These are phyloP conservation scores for Arabidopsis lyrata DNA, from an alignment of 441 rosid species.

Conservation along the genomic window DNA sequence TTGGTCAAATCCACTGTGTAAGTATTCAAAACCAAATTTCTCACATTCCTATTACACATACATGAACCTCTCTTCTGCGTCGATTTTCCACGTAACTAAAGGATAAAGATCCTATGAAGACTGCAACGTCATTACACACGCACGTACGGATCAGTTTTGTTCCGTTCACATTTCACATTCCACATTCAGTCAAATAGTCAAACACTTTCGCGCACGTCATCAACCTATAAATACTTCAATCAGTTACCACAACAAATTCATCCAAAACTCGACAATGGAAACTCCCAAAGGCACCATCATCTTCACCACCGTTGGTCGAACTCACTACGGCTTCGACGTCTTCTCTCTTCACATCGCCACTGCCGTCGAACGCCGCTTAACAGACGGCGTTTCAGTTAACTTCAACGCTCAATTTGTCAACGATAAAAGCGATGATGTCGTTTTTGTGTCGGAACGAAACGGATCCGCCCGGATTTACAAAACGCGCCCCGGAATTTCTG, in stretches of 20 bases:
- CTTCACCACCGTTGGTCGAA: constrained; percentile 73
- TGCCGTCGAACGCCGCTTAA: constrained; percentile 50
- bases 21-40: constrained; percentile 24
- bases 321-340: constrained; percentile 80
- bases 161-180: constrained; percentile 43
- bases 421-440: constrained; percentile 46
- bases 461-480: constrained; percentile 61
- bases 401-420: constrained; percentile 73
- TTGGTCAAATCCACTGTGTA: background rate
- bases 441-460: constrained; percentile 73
- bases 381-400: constrained; percentile 78
- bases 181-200: constrained; percentile 4
- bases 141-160: constrained; percentile 26
- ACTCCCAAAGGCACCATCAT: constrained; percentile 70
- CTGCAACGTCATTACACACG: constrained; percentile 39
- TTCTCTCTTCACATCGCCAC: constrained; percentile 55
- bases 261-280: constrained; percentile 39
- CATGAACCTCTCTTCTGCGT: constrained; percentile 19
- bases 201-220: constrained; percentile 11
- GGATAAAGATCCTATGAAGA: constrained; percentile 16
- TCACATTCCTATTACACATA: constrained; percentile 7
- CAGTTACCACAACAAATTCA: background rate
- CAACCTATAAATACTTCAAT: constrained; percentile 26
- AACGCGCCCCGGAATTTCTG: constrained; percentile 46
- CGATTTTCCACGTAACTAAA: constrained; percentile 20